Base-by-base conservation (phyloP, 192 early-diverging fungal species). In the Gaertneriomyces semiglobifer region DNA sequence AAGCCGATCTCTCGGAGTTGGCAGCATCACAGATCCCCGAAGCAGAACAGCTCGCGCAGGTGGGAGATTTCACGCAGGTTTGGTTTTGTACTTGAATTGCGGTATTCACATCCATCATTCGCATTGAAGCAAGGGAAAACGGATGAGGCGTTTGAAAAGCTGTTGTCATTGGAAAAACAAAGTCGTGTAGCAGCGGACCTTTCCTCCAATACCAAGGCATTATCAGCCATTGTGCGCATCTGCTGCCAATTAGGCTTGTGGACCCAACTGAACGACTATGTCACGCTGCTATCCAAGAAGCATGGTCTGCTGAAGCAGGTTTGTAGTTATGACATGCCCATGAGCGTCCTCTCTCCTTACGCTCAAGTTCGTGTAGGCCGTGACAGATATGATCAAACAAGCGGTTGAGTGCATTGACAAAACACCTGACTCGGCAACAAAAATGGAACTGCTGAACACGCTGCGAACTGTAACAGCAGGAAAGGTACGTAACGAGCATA, bases 401-500 rank as follows among this genome's bases (percentile, higher is more conserved):
- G 88, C 90, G 5, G 95, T 95, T 87, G 77, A 83, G 54, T 93
- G 85, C 62, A 73, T 99, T 38, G 97, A 98, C 57, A 76, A 86
- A 71, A 92, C 92, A 18, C 92, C 89, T 3, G 83, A 91, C 58
- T 84, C 89, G 82, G 77, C 83, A 19, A 87, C 86, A 20, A 92
- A 92, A 76, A 77, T 98, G 47, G 91, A 94, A 73, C 81, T 97
- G 69, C 97, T 99, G 51, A 91, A 95, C 62, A 90, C 93, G 7
- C 82, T 99, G 68, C 79, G 97, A 40, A 91, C 86, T 4, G 94
- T 97, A 4, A 99, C 97, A 4, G 97, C 98, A 66, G 97, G 94
- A 66, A 98, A 98, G 84, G 92, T 42, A 46, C 5, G 40, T n/a
- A 50, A 45, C 42, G 19, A 43, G 1, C 40, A 58, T 40, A 11